Conservation (phyloP, 148 eudicot genomes). For the Persicaria tinctoria region DNA sequence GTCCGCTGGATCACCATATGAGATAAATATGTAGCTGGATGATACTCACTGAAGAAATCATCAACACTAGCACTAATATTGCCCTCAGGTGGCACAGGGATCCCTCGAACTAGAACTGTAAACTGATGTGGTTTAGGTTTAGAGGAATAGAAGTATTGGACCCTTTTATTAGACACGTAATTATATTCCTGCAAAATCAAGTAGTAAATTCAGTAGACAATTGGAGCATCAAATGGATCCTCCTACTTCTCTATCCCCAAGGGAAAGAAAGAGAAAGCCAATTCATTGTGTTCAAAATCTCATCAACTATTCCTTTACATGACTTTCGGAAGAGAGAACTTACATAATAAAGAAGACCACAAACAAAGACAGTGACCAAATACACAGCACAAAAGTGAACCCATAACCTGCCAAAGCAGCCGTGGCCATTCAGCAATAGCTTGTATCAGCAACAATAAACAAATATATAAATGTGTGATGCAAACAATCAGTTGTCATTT, state of each 20-base stretch:
- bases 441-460: conserved; percentile 1
- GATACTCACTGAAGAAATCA: conserved; percentile 56
- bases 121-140: conserved; percentile 75
- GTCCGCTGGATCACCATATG: conserved; percentile 64
- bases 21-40: conserved; percentile 79
- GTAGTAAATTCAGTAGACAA: not conserved
- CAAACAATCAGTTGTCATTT: not conserved
- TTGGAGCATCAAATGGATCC: not conserved
- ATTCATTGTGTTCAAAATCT: not conserved
- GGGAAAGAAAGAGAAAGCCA: not conserved
- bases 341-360: conserved; percentile 16
- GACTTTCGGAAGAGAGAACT: conserved; percentile 5
- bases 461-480: not conserved
- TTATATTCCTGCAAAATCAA: conserved; percentile 60
- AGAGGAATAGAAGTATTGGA: conserved; percentile 62
- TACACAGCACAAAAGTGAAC: conserved; percentile 19
- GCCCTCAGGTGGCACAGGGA: conserved; percentile 52
- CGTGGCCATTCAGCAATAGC: not conserved
- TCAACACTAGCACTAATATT: conserved; percentile 63
- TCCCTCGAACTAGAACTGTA: conserved; percentile 69
- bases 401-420: conserved; percentile 17
- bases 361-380: conserved; percentile 16
- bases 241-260: not conserved
- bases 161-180: conserved; percentile 52
- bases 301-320: not conserved